Conservation (phyloP, 1,139 yeast genomes). For the Scheffersomyces illinoinensis region DNA sequence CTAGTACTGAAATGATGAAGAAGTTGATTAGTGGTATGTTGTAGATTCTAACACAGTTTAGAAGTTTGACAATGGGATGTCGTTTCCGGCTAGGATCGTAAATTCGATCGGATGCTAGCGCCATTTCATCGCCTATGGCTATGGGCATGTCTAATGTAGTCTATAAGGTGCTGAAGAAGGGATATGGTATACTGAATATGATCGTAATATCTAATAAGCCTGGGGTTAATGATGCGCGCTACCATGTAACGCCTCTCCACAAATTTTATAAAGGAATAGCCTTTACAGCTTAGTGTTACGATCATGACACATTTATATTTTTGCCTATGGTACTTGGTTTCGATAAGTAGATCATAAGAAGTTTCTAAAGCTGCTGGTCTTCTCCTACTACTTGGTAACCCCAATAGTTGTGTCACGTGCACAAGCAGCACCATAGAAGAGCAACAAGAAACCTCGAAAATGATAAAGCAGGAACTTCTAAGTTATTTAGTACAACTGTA, state of each 20-base stretch:
- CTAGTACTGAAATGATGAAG: conserved; percentile 49
- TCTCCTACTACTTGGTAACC: background rate
- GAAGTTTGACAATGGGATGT: conserved; percentile 21
- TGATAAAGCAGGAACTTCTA: background rate
- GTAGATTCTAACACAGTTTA: conserved; percentile 37
- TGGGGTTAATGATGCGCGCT: background rate
- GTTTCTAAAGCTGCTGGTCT: background rate
- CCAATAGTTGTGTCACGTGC: background rate
- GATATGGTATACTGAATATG: background rate
- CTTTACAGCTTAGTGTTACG: no score
- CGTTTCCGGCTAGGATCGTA: background rate
- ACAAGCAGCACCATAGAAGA: background rate
- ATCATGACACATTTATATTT: background rate
- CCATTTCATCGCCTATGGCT: conserved; percentile 17
- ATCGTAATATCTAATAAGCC: background rate
- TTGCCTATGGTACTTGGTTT: background rate
- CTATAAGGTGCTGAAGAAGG: background rate
- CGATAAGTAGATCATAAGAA: background rate
- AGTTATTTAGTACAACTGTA: background rate
- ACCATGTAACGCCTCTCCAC: background rate
- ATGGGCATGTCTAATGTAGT: conserved; percentile 21
- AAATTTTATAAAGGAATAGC: background rate
- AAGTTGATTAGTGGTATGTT: conserved; percentile 57
- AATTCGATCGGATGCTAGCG: background rate
- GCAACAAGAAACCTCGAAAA: background rate